Conservation (phyloP, 768 basidiomycete genomes). For the Russula emetica region DNA sequence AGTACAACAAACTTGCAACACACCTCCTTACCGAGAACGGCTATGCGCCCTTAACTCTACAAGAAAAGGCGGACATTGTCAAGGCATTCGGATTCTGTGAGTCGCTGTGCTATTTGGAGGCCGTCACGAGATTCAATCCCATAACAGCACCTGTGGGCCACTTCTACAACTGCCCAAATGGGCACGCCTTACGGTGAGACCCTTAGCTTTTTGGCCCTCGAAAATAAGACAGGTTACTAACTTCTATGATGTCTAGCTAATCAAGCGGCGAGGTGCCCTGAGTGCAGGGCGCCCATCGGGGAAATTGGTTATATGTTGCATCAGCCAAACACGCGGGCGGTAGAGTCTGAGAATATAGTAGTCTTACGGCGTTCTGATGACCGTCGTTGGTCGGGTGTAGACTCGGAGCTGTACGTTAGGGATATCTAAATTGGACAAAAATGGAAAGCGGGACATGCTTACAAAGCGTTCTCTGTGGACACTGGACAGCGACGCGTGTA, state of each 20-base stretch:
- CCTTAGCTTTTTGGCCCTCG: too few species aligned
- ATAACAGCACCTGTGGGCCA: conserved; percentile 32
- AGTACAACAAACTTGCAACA: conserved; percentile 28
- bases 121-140: background rate
- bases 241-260: too few species aligned
- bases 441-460: conserved; percentile 1
- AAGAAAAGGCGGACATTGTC: conserved; percentile 32
- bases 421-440: background rate
- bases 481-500: conserved; percentile 5
- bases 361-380: conserved; percentile 30
- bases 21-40: conserved; percentile 25
- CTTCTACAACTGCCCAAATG: conserved; percentile 43
- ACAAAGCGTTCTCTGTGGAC: background rate
- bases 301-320: conserved; percentile 44
- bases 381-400: too few species aligned
- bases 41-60: conserved; percentile 30
- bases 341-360: conserved; percentile 47
- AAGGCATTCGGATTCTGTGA: conserved; percentile 32
- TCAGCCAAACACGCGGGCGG: conserved; percentile 42
- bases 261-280: conserved; percentile 47
- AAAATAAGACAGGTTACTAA: too few species aligned
- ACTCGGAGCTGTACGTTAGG: background rate
- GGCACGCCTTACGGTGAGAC: too few species aligned
- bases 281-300: conserved; percentile 54
- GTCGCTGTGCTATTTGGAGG: background rate